These are phyloP conservation scores for Aspergillus olivimuriae DNA, from an alignment of 495 filamentous ascomycete species.

Conservation along the genomic window DNA sequence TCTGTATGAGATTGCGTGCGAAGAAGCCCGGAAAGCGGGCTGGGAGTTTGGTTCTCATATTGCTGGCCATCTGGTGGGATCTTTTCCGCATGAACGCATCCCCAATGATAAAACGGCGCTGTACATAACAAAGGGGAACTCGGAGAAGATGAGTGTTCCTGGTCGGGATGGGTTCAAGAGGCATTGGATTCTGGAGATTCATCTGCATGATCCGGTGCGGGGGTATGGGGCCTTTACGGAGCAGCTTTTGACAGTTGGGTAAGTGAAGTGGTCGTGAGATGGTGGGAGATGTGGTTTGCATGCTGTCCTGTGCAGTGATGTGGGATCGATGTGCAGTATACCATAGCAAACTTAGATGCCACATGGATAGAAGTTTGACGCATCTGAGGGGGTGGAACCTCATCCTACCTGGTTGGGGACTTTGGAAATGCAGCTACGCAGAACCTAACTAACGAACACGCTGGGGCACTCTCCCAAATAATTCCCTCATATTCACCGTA, in stretches of 20 bases:
- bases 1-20: constrained; percentile 32
- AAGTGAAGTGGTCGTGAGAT: too few relatives aligned
- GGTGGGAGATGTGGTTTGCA: too few relatives aligned
- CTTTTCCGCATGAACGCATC: constrained; percentile 44
- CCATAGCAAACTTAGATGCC: too few relatives aligned
- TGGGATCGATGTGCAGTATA: too few relatives aligned
- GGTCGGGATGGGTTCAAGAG: constrained; percentile 35
- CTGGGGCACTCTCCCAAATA: too few relatives aligned
- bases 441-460: too few relatives aligned
- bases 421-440: too few relatives aligned
- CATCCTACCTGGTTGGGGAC: too few relatives aligned
- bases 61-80: constrained; percentile 39
- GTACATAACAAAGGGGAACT: constrained; percentile 39
- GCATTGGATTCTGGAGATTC: constrained; percentile 49
- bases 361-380: too few relatives aligned
- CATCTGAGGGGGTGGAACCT: too few relatives aligned
- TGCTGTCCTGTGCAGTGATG: too few relatives aligned
- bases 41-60: constrained; percentile 38
- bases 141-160: constrained; percentile 25
- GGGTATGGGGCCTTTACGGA: constrained; percentile 38
- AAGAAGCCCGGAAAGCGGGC: constrained; percentile 21
- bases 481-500: too few relatives aligned
- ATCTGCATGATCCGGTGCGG: constrained; percentile 34
- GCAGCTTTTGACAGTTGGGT: constrained; percentile 39
- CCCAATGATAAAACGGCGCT: constrained; percentile 35